These are phyloP conservation scores for Combretum micranthum DNA, from an alignment of 345 rosid genomes.

Conservation along the genomic window DNA sequence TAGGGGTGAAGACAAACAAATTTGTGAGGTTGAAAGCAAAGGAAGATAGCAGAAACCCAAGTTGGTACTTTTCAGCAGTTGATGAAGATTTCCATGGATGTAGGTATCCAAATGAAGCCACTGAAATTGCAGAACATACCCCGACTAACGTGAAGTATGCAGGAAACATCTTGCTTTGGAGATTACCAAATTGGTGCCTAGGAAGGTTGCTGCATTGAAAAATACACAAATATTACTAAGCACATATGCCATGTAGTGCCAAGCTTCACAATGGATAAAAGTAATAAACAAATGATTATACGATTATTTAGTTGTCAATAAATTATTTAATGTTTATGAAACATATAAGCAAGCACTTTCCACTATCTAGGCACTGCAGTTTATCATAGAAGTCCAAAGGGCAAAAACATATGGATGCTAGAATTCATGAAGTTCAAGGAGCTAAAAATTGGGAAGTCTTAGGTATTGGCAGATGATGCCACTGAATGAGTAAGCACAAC, in stretches of 20 bases:
- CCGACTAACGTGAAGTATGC: constrained; percentile 84
- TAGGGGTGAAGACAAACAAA: constrained; percentile 82
- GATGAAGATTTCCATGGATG: constrained; percentile 93
- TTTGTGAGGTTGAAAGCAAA: constrained; percentile 83
- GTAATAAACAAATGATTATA: too few relatives aligned
- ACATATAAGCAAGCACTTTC: too few relatives aligned
- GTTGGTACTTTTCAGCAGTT: constrained; percentile 72
- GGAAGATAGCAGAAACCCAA: constrained; percentile 74
- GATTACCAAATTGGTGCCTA: constrained; percentile 87
- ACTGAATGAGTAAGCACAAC: too few relatives aligned
- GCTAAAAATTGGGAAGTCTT: too few relatives aligned
- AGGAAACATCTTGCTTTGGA: constrained; percentile 98
- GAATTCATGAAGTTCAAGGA: too few relatives aligned
- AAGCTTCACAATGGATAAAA: background rate
- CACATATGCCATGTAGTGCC: background rate
- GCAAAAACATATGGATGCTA: too few relatives aligned
- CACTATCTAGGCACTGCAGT: too few relatives aligned
- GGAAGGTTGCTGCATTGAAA: constrained; percentile 59
- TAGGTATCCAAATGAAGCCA: constrained; percentile 67
- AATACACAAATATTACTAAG: background rate
- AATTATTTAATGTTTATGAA: too few relatives aligned
- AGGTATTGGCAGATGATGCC: too few relatives aligned
- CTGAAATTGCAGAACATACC: constrained; percentile 61
- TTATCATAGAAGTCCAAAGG: too few relatives aligned
- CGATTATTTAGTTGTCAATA: too few relatives aligned